Evolutionary conservation across 2,329 filamentous ascomycete genomes (phyloP), one percentile per base, ranked within the genome.

Genomic region (Cladosporium halotolerans): DNA sequence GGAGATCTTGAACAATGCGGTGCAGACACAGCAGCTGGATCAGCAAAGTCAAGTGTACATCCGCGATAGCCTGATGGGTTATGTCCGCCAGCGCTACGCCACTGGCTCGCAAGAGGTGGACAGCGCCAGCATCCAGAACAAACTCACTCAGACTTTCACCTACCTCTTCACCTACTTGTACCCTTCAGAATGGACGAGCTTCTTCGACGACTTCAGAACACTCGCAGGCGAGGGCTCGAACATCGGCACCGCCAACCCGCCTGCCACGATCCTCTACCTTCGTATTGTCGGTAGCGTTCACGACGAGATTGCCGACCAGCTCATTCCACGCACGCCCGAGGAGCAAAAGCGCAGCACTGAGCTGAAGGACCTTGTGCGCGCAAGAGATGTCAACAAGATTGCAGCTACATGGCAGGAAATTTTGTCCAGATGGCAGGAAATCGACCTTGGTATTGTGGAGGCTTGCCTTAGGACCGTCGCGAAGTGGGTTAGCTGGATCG

Each of bases 401-500:
- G 87, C 89, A 41, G 78, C 79, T 56, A 92, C 90, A 3, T 99
- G 93, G 93, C 88, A 93, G 70, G 88, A 95, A 65, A 86, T 99
- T 42, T 78, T 99, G 52, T 79, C 82, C 9, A 82, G 85, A 63
- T 97, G 91, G 79, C 77, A 79, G 60, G 81, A 82, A 63, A 71
- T 73, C 53, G 79, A 80, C 65, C 78, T 83, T 54, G 82, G 86
- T 60, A 80, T 97, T 54, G 80, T 95, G 41, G 90, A 96, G 69
- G 84, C 95, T 79, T 91, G 88, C 62, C 78, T 99, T 50, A 89
- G 86, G 71, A 86, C 90, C n/a, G 83, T 99, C 60, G 90, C 89
- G 36, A 93, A 92, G 69, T 99, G 93, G 92, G 90, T 96, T 56
- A 95, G 90, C 79, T 99, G 93, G 93, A 95, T 95, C 65, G 93